These are phyloP conservation scores for Fraxinus floribunda DNA, from an alignment of 305 asterid species.

Conservation along the genomic window DNA sequence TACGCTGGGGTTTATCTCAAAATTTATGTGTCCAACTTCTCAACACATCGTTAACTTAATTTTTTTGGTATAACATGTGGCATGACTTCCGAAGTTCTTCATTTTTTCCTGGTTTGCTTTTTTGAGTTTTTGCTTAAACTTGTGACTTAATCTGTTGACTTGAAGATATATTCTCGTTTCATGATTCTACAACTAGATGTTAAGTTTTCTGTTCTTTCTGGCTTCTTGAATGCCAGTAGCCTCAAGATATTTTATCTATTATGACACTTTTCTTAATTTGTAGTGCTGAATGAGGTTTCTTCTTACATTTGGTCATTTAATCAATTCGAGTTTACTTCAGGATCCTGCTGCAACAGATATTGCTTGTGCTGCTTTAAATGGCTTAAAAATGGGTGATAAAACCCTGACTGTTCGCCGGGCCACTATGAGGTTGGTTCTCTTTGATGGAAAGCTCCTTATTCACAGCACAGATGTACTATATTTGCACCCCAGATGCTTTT, in stretches of 20 bases:
- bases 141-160: slow-evolving; percentile 3
- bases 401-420: slow-evolving; percentile 72
- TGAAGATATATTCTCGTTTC: neutral
- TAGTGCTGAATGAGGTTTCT: slow-evolving; percentile 22
- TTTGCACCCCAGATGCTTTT: slow-evolving; percentile 9
- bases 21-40: slow-evolving; percentile 1
- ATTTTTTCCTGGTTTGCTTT: neutral
- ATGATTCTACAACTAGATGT: slow-evolving; percentile 2
- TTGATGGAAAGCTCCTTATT: slow-evolving; percentile 10
- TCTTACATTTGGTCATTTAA: slow-evolving; percentile 19
- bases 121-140: slow-evolving; percentile 8
- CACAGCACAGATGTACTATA: slow-evolving; percentile 1
- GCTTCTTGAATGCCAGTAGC: slow-evolving; percentile 13
- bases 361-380: slow-evolving; percentile 74
- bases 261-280: slow-evolving; percentile 13
- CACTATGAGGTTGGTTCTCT: slow-evolving; percentile 47
- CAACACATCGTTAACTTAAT: neutral
- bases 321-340: slow-evolving; percentile 31
- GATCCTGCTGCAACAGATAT: slow-evolving; percentile 64
- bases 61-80: neutral
- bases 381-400: slow-evolving; percentile 66
- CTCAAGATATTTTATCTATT: slow-evolving; percentile 3
- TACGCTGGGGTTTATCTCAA: slow-evolving; percentile 1
- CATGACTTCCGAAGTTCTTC: neutral
- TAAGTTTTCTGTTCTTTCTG: slow-evolving; percentile 5